These are phyloP conservation scores for Populus hybrid DNA, from an alignment of 441 rosid species.

Conservation along the genomic window DNA sequence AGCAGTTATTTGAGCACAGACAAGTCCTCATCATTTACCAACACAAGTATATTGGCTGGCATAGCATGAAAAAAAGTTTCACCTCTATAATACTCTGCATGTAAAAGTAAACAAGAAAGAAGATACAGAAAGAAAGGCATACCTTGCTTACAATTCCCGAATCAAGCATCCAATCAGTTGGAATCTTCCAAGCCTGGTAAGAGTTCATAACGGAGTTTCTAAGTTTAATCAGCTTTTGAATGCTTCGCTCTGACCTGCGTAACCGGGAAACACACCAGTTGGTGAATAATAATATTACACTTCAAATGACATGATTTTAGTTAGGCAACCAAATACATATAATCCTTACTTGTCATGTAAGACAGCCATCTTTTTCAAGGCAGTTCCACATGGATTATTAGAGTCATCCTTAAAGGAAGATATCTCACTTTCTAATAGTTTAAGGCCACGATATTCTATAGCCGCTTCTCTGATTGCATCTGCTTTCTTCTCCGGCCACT, in stretches of 20 bases:
- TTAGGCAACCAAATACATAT: conserved; percentile 1
- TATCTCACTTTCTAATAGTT: conserved; percentile 63
- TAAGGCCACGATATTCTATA: conserved; percentile 75
- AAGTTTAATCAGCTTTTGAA: conserved; percentile 57
- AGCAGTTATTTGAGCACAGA: too few relatives aligned
- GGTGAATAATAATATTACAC: conserved; percentile 15
- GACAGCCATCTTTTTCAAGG: conserved; percentile 77
- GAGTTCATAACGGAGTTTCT: conserved; percentile 52
- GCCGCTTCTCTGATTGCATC: conserved; percentile 92
- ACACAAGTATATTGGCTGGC: too few relatives aligned
- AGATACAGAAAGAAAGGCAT: neutral
- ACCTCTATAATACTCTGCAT: neutral
- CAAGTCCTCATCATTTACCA: too few relatives aligned
- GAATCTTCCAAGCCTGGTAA: conserved; percentile 69
- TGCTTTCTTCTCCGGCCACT: conserved; percentile 95
- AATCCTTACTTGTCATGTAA: conserved; percentile 71
- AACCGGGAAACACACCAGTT: conserved; percentile 13
- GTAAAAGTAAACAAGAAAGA: neutral
- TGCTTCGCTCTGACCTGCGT: conserved; percentile 66
- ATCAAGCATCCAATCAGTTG: conserved; percentile 90
- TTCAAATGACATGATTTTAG: neutral
- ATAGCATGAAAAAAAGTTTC: too few relatives aligned
- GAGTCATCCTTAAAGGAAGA: conserved; percentile 54
- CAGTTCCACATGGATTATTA: conserved; percentile 49
- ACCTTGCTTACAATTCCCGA: conserved; percentile 69